Evolutionary conservation across 1,284 basidiomycete genomes (phyloP), one percentile per base, ranked within the genome.

Genomic region (Takashimella tepidaria): DNA sequence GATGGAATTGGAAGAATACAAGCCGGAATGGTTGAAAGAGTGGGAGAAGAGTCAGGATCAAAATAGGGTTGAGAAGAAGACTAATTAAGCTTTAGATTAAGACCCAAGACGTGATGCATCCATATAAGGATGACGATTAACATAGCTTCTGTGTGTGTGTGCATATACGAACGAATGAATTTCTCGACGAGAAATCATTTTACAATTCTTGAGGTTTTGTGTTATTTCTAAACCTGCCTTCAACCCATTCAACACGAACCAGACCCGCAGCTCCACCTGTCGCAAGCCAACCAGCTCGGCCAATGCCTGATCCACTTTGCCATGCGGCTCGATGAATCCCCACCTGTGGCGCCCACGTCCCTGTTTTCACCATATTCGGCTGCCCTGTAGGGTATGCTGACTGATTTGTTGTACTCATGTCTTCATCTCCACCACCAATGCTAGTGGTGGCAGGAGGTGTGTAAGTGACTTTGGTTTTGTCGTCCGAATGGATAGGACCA

Each of bases 201-300:
- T n/a, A n/a, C n/a, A n/a, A 20, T 25, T 13, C 21, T 16, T 26
- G 11, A 10, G 72, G 72, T 77, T 41, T 26, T 5, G 6, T 79
- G 43, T 81, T 83, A 44, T 78, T 81, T 49, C 82, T 75, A 81
- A 83, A 89, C 56, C 82, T 74, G 12, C 89, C 89, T 63, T 79
- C 73, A 19, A 92, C 62, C 64, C 83, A 82, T 66, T 96, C 92
- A 4, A 97, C 79, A 45, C 92, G 78, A 63, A 88, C 91, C 16
- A 96, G 72, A 1, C 92, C 92, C n/a, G 84, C 84, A 2, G 83
- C 88, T 3, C 85, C 89, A 0, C 84, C 86, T 21, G 84, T 86
- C 3, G 88, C 91, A 21, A 93, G 74, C 62, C 91, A 68, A 0
- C 82, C 81, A 1, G 85, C 83, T 1, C 80, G 77, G 1, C 74